Conservation (phyloP, 2,329 filamentous ascomycete species). For the Pseudophaeomoniella oleicola region DNA sequence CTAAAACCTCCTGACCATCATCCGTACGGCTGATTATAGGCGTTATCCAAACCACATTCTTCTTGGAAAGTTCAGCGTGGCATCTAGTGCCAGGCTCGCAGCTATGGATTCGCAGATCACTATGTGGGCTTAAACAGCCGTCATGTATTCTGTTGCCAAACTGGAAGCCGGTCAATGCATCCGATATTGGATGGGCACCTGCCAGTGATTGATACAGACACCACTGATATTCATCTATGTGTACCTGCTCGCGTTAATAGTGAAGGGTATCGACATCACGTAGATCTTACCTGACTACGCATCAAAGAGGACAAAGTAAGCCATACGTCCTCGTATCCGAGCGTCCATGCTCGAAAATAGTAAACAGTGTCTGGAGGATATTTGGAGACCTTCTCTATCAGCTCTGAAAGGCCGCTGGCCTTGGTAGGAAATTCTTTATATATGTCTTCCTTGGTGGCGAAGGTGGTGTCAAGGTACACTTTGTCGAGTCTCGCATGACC, state of each 20-base stretch:
- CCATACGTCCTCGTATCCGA: slow-evolving; percentile 90
- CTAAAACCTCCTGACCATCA: slow-evolving; percentile 49
- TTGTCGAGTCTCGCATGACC: slow-evolving; percentile 57
- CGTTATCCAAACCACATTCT: slow-evolving; percentile 56
- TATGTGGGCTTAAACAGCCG: slow-evolving; percentile 57
- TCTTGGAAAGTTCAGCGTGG: slow-evolving; percentile 22
- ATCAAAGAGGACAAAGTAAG: slow-evolving; percentile 60
- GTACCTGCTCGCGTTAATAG: slow-evolving; percentile 38
- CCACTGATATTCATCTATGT: slow-evolving; percentile 71
- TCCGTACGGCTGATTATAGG: slow-evolving; percentile 57
- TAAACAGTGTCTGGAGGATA: slow-evolving; percentile 67
- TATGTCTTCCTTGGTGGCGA: slow-evolving; percentile 37
- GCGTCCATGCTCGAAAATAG: slow-evolving; percentile 80
- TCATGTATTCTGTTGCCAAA: slow-evolving; percentile 56
- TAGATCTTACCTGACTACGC: slow-evolving; percentile 43
- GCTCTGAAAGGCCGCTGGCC: slow-evolving; percentile 59
- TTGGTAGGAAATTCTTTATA: slow-evolving; percentile 46
- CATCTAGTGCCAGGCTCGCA: slow-evolving; percentile 56
- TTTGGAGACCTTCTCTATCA: slow-evolving; percentile 50
- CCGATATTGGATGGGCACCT: slow-evolving; percentile 30
- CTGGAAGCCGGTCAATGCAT: slow-evolving; percentile 54
- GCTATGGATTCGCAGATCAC: slow-evolving; percentile 59
- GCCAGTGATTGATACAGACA: slow-evolving; percentile 47
- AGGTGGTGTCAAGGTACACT: slow-evolving; percentile 83
- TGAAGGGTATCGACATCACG: too few species aligned